Base-by-base conservation (phyloP, 2,329 filamentous ascomycete species). In the Aspergillus fischeri region DNA sequence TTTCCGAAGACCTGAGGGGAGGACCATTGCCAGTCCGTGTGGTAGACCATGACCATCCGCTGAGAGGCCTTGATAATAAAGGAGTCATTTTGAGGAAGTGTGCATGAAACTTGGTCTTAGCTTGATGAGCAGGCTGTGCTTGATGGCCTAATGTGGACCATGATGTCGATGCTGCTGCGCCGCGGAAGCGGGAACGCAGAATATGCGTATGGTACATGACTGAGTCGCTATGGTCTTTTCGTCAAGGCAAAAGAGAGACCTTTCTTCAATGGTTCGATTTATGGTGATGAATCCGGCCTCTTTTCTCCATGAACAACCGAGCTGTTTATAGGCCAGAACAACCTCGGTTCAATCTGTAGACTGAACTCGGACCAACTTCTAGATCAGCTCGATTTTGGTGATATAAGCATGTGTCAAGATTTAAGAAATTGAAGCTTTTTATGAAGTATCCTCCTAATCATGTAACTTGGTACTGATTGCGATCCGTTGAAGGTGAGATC, bases 1-100 rank as follows among this genome's bases (percentile, higher is more conserved):
- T 66, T 24, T 56, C 59, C n/a, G 65, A 59, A 29, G 63, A 50
- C 38, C 57, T 51, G 47, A 64, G 58, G 42, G 42, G 8, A 14
- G 38, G n/a, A 11, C 53, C 48, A 41, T 48, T 38, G 17, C 54
- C 27, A 11, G 20, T 28, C 21, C 45, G 44, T 41, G 56, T 42
- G n/a, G 54, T 56, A 35, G 58, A 59, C 38, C 57, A 63, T 45
- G 29, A 21, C 17, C 57, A 51, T 17, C 29, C 24, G 9, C 21
- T 45, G 9, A 4, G 11, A 7, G 21, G 21, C 24, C 42, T 35
- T 38, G 32, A 38, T 25, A 25, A 35, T 21, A n/a, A 27, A 35
- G n/a, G n/a, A 24, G 29, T 21, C 21, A 8, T 28, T 42, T 17
- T 35, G 38, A 14, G 14, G 9, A 17, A 9, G 20, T 52, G 11